phyloP scores from a whole-genome alignment of 1,284 basidiomycete species.

The Ceraceosorus guamensis region DNA sequence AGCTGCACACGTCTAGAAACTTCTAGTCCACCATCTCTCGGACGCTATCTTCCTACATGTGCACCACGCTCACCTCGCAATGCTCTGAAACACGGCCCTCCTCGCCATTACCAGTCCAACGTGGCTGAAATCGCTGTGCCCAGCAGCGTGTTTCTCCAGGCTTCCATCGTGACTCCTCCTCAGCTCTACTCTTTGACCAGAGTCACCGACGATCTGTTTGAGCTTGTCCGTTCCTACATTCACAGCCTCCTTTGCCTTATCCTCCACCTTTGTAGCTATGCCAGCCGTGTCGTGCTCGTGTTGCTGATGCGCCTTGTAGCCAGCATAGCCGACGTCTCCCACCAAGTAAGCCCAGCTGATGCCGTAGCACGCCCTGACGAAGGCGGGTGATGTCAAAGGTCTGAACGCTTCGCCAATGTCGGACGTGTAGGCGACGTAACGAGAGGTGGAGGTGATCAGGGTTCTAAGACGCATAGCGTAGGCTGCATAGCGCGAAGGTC shows the following conservation, averaged over 20 bases:
- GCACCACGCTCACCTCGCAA: constrained; percentile 28
- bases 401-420: constrained; percentile 89
- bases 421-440: constrained; percentile 13
- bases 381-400: constrained; percentile 69
- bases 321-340: constrained; percentile 83
- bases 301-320: constrained; percentile 57
- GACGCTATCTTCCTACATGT: no score
- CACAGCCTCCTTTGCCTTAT: no score
- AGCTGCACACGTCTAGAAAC: no score
- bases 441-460: constrained; percentile 21
- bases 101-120: constrained; percentile 33
- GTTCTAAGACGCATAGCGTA: constrained; percentile 39
- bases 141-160: constrained; percentile 9
- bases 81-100: constrained; percentile 41
- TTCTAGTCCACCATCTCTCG: no score
- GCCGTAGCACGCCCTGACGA: constrained; percentile 77
- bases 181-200: constrained; percentile 29
- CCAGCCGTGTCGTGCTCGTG: no score
- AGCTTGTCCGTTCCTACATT: no score
- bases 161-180: constrained; percentile 15
- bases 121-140: constrained; percentile 19
- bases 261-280: no score
- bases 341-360: constrained; percentile 66
- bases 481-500: constrained; percentile 29
- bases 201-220: neutral